Base-by-base conservation (phyloP, 768 basidiomycete species). In the Russula virescens region DNA sequence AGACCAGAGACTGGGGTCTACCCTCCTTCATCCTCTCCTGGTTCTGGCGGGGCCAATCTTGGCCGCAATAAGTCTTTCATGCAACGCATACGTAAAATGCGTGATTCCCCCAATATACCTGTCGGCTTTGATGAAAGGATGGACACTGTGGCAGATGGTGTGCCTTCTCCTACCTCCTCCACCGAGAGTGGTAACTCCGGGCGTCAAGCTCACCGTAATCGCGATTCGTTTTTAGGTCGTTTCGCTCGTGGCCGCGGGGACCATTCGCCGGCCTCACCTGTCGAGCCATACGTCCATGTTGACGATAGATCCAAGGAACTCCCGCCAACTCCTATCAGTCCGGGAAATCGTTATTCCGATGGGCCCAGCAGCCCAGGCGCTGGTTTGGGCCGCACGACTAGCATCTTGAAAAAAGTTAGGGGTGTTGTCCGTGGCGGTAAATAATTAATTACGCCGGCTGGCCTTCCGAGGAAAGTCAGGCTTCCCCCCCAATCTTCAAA, bases 1-100 rank as follows among this genome's bases (percentile, higher is more conserved):
- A 53, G 23, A 13, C 57, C 64, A 28, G 66, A 31, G 65, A 75
- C 63, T 74, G 77, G 42, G 69, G 74, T 60, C 69, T 75, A 61
- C 7, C 78, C 82, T 8, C 79, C 80, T 23, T 71, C 43, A 34
- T 9, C 76, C 25, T 69, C 72, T 25, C 75, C 79, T 19, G 76
- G 79, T n/a, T 13, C 25, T 21, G 77, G 74, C 38, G 74, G 73
- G 0, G 75, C 73, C 13, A 75, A 76, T 42, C 83, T 87, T 10
- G 88, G 87, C 72, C 87, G 91, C 31, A 83, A 83, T 67, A 91
- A 85, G 74, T 91, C 89, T 16, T 76, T 94, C 66, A 93, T 94
- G 83, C 88, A 93, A 50, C 88, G 91, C 59, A 89, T 94, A 71
- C 85, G 89, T 62, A 89, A 85, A 74, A 92, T 93, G 89, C 85